These are phyloP conservation scores for Penicillium robsamsonii DNA, from an alignment of 495 filamentous ascomycete species.

Conservation along the genomic window DNA sequence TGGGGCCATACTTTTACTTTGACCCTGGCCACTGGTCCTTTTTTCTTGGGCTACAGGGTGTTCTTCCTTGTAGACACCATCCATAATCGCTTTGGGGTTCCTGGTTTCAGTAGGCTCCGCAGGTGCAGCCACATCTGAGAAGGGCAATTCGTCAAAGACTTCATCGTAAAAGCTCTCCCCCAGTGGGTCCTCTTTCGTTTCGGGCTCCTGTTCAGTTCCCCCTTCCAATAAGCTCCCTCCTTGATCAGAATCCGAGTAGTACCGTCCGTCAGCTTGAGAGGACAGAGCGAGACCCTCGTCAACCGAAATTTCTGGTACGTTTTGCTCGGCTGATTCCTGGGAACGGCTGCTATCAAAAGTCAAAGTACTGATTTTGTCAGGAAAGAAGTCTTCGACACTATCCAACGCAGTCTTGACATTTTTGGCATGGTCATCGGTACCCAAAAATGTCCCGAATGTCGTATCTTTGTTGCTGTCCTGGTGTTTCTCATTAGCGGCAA, in stretches of 20 bases:
- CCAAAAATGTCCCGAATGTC: constrained; percentile 64
- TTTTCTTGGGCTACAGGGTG: neutral
- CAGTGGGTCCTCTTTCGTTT: neutral
- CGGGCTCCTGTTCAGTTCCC: constrained; percentile 2
- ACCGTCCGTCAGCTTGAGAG: constrained; percentile 28
- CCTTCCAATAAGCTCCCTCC: constrained; percentile 1
- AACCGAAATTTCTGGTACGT: constrained; percentile 34
- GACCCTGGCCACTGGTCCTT: neutral
- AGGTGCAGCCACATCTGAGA: constrained; percentile 6
- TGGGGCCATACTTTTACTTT: constrained; percentile 1
- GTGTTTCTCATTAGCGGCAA: constrained; percentile 61
- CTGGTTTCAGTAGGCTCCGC: constrained; percentile 11
- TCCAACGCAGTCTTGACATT: constrained; percentile 72
- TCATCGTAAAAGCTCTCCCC: constrained; percentile 31
- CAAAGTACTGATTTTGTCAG: constrained; percentile 53
- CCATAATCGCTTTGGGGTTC: neutral
- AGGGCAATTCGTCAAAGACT: constrained; percentile 25
- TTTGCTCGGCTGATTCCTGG: constrained; percentile 9
- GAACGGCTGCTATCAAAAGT: constrained; percentile 14
- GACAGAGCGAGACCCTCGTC: constrained; percentile 52
- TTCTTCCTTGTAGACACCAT: constrained; percentile 2
- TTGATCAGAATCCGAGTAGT: constrained; percentile 8
- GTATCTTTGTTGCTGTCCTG: constrained; percentile 46
- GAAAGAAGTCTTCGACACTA: constrained; percentile 83
- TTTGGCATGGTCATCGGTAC: constrained; percentile 48